Percentiles rank a stretch among this genome's conserved stretches.
phyloP scores from a whole-genome alignment of 148 eudicot species.

The Rhododendron ovatum region DNA sequence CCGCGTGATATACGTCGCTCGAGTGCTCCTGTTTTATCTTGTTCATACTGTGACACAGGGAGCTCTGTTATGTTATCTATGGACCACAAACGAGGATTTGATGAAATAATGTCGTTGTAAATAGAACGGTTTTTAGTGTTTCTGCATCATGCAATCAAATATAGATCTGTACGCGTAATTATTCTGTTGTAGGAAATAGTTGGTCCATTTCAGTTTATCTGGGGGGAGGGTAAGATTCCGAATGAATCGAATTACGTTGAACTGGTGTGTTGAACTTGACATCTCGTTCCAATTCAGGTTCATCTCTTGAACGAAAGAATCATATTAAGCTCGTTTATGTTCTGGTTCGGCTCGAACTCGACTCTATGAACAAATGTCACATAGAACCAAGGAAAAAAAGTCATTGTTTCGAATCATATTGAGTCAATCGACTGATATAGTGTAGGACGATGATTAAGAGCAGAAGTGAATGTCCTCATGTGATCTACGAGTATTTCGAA shows the following conservation, averaged over 20 bases:
- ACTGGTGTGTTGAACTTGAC: background rate
- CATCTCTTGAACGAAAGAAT: background rate
- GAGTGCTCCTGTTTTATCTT: background rate
- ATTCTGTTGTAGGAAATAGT: background rate
- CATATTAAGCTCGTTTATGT: background rate
- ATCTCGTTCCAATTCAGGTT: background rate
- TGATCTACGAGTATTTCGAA: background rate
- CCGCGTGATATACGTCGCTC: background rate
- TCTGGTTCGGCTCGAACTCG: background rate
- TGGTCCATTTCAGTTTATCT: background rate
- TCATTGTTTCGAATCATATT: background rate
- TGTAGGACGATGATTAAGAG: too few species aligned
- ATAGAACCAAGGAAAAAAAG: background rate
- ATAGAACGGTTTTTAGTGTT: background rate
- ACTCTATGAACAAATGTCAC: background rate
- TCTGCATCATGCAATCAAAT: background rate
- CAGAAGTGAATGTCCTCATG: too few species aligned
- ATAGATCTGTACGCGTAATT: background rate
- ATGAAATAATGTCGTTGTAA: background rate
- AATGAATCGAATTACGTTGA: background rate
- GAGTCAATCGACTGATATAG: background rate
- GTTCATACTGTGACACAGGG: background rate
- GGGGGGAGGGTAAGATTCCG: background rate
- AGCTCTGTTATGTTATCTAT: background rate
- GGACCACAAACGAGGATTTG: background rate